phyloP scores from a whole-genome alignment of 345 rosid genomes.

The Heritiera littoralis region DNA sequence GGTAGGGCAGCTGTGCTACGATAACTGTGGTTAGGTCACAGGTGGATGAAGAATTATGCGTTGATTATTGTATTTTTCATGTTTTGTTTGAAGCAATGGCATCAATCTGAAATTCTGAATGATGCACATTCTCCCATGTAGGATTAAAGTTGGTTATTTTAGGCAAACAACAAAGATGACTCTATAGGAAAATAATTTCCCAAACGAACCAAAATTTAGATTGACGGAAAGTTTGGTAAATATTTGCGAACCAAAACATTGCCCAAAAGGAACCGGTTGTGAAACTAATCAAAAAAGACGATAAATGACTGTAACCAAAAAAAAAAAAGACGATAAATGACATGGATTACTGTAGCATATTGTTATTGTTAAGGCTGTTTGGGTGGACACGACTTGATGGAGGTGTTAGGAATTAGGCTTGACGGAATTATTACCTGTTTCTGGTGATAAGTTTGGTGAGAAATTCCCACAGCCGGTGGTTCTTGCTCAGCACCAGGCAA shows the following conservation, averaged over 20 bases:
- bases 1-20: not conserved
- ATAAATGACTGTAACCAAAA: no score
- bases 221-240: not conserved
- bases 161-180: not conserved
- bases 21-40: not conserved
- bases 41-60: not conserved
- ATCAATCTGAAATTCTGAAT: not conserved
- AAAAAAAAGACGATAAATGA: not conserved
- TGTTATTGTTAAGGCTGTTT: not conserved
- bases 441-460: constrained; percentile 67
- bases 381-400: constrained; percentile 13
- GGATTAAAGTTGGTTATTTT: not conserved
- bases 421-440: constrained; percentile 61
- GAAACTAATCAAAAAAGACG: not conserved
- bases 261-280: not conserved
- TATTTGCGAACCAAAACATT: not conserved
- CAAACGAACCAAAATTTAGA: not conserved
- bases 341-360: not conserved
- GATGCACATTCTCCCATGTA: not conserved
- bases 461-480: constrained; percentile 84
- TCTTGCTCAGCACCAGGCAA: constrained; percentile 82
- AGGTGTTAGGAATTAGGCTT: not conserved
- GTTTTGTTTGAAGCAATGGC: not conserved
- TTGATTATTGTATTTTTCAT: not conserved
- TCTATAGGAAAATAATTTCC: not conserved